Evolutionary conservation across 2,329 filamentous ascomycete genomes (phyloP), one percentile per base, ranked within the genome.

Genomic region (Arthrobotrys sphaeroides): DNA sequence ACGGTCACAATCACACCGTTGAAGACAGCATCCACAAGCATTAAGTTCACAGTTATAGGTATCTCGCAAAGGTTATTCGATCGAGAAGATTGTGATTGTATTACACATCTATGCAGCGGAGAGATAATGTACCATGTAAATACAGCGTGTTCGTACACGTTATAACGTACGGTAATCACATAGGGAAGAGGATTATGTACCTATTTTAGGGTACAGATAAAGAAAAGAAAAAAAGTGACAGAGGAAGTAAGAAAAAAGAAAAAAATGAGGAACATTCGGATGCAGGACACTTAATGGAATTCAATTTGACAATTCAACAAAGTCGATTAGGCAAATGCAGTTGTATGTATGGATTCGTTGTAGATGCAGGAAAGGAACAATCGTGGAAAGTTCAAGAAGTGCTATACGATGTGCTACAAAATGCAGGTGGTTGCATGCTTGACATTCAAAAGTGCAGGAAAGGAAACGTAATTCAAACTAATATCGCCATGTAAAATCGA

Each of bases 111-210:
- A 38, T 55, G 51, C 51, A 55, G 51, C 31, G 24, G 28, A 38
- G 28, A 36, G 51, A 55, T 38, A 36, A 55, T 12, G 28, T 55
- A 33, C 51, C 51, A 55, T 55, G 51, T 55, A 55, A 55, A 55
- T 55, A 55, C 51, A 55, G 51, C 51, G 51, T 55, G 51, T 55
- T 38, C 51, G 18, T 55, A 55, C 49, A 55, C 28, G 22, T 55
- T n/a, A n/a, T n/a, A n/a, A n/a, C n/a, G n/a, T n/a, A n/a, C n/a
- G 7, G 26, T 20, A 31, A 55, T 22, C 10, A 18, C 10, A n/a
- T 36, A 55, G 16, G n/a, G 16, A 22, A 31, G 45, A 20, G 10
- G 0, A 61, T 28, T 38, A 28, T 31, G 57, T 20, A 61, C 3
- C 38, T 43, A 47, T 47, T 28, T 26, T 43, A 61, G 38, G 24